These are phyloP conservation scores for Cystofilobasidium capitatum DNA, from an alignment of 768 basidiomycete genomes.

Conservation along the genomic window DNA sequence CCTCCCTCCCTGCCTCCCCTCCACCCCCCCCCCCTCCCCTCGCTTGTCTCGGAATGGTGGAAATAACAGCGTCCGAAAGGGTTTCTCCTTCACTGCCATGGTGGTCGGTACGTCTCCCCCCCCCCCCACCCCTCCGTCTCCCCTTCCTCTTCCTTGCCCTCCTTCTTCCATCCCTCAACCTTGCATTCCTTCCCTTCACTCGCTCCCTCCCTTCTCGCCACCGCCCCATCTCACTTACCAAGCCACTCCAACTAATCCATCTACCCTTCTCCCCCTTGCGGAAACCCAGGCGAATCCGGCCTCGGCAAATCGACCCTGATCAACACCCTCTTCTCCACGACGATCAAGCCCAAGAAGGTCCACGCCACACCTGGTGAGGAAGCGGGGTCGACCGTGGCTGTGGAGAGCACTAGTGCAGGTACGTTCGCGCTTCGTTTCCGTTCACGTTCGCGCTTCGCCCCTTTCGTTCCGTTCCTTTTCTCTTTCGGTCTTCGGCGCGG, in stretches of 20 bases:
- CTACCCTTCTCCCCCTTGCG: background rate
- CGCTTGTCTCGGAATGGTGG: constrained; percentile 2
- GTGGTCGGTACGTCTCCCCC: constrained; percentile 89
- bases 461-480: background rate
- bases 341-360: constrained; percentile 74
- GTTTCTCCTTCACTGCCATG: constrained; percentile 98
- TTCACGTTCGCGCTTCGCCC: too few species aligned
- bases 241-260: constrained; percentile 6
- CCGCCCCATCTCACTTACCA: constrained; percentile 7
- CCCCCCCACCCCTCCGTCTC: too few species aligned
- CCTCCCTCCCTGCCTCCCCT: background rate
- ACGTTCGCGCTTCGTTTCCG: constrained; percentile 37
- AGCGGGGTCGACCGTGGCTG: constrained; percentile 82
- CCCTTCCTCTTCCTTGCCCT: background rate
- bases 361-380: constrained; percentile 69
- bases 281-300: constrained; percentile 75
- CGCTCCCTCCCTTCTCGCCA: constrained; percentile 28
- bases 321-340: constrained; percentile 97
- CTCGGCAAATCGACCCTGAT: constrained; percentile 97
- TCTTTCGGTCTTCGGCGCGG: too few species aligned
- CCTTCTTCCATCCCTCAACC: constrained; percentile 2
- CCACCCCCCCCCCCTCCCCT: background rate
- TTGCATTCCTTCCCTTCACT: constrained; percentile 31
- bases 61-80: constrained; percentile 29
- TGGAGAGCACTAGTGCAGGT: constrained; percentile 98